Conservation (phyloP, 2,329 filamentous ascomycete species). For the Talaromyces sp. region DNA sequence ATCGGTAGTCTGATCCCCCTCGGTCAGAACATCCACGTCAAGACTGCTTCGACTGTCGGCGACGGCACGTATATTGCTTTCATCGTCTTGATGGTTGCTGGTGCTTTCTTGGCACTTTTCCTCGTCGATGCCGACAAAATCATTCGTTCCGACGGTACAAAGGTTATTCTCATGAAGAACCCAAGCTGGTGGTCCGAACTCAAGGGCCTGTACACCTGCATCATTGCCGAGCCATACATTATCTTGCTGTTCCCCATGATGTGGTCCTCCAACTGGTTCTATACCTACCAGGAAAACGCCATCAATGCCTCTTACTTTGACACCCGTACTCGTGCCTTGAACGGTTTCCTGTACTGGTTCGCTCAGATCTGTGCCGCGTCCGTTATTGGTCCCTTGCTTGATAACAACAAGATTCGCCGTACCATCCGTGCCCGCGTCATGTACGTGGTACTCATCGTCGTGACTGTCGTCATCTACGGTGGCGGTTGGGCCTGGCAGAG, state of each 20-base stretch:
- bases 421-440: constrained; percentile 56
- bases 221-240: constrained; percentile 60
- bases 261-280: constrained; percentile 53
- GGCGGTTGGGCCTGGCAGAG: constrained; percentile 53
- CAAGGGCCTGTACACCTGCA: constrained; percentile 62
- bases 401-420: constrained; percentile 50
- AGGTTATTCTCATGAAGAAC: constrained; percentile 73
- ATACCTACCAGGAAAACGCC: constrained; percentile 63
- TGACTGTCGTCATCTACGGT: constrained; percentile 66
- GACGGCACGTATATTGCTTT: constrained; percentile 72
- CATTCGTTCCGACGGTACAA: constrained; percentile 63
- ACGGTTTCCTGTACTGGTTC: constrained; percentile 62
- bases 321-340: constrained; percentile 60
- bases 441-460: constrained; percentile 50
- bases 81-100: constrained; percentile 63
- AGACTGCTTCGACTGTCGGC: constrained; percentile 3
- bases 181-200: constrained; percentile 69
- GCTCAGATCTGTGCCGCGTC: constrained; percentile 64
- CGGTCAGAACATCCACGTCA: constrained; percentile 17
- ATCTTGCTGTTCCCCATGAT: constrained; percentile 67
- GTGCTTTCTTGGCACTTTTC: constrained; percentile 57
- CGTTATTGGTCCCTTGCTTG: constrained; percentile 61
- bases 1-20: constrained; percentile 57
- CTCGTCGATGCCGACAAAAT: constrained; percentile 63
- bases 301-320: constrained; percentile 60